These are phyloP conservation scores for Bisporella sp. DNA, from an alignment of 2,329 filamentous ascomycete genomes.

Conservation along the genomic window DNA sequence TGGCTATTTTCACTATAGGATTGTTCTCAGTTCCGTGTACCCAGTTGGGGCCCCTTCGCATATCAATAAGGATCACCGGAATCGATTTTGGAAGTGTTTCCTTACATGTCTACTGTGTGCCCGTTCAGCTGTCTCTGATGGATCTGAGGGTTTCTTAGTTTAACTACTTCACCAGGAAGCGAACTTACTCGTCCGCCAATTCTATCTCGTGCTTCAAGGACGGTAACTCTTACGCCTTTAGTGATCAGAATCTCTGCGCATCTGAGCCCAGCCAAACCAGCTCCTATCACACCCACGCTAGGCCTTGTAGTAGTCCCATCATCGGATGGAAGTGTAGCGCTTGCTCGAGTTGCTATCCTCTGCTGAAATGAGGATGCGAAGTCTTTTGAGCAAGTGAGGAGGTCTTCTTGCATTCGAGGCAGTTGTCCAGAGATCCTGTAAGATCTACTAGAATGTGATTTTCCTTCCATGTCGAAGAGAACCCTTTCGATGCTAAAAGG, in stretches of 20 bases:
- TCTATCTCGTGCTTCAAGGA: slow-evolving; percentile 45
- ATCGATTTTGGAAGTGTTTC: not conserved
- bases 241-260: slow-evolving; percentile 45
- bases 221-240: slow-evolving; percentile 43
- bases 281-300: slow-evolving; percentile 36
- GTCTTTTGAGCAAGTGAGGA: not conserved
- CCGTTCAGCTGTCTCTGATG: not conserved
- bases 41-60: slow-evolving; percentile 13
- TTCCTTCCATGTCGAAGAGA: not conserved
- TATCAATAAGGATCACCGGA: not conserved
- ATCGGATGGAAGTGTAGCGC: not conserved
- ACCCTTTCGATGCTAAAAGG: too few relatives aligned
- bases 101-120: not conserved
- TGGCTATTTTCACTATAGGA: slow-evolving; percentile 43
- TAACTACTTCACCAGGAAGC: not conserved
- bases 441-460: not conserved
- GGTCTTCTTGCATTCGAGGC: not conserved
- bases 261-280: slow-evolving; percentile 46
- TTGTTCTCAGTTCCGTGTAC: slow-evolving; percentile 25
- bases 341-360: not conserved
- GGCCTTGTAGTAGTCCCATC: not conserved
- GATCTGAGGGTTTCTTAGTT: not conserved
- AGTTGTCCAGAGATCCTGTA: not conserved
- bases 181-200: slow-evolving; percentile 43
- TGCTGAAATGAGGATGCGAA: not conserved